These are phyloP conservation scores for Plenodomus lindquistii DNA, from an alignment of 2,329 filamentous ascomycete species.

Conservation along the genomic window DNA sequence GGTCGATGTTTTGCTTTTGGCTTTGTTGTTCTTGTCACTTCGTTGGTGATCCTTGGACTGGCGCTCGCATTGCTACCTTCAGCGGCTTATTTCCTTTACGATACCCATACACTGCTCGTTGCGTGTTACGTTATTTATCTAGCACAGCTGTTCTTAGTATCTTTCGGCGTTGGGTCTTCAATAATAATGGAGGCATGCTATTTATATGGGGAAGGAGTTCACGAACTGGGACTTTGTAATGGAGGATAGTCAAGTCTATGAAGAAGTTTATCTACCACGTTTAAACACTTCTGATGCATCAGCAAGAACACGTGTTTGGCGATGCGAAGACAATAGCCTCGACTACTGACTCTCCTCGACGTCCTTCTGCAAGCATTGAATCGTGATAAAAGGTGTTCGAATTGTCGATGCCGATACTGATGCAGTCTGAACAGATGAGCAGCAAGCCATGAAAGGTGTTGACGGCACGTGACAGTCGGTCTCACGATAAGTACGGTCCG, in stretches of 20 bases:
- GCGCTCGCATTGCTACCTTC: slow-evolving; percentile 4
- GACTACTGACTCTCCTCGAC: no score
- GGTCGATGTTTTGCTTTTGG: neutral
- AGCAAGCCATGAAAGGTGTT: no score
- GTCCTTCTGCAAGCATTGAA: no score
- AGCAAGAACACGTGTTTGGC: no score
- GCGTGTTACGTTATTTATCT: neutral
- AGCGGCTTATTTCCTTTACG: slow-evolving; percentile 11
- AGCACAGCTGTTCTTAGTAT: neutral
- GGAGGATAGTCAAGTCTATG: neutral
- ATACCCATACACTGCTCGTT: slow-evolving; percentile 19
- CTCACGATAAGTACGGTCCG: no score
- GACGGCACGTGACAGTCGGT: no score
- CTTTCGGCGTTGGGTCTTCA: slow-evolving; percentile 2
- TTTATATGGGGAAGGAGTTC: neutral
- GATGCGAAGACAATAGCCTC: no score
- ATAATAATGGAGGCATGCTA: neutral
- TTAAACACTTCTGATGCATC: no score
- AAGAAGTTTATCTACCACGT: no score
- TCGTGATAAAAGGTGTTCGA: no score
- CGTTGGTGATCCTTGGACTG: neutral
- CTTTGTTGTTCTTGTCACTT: neutral
- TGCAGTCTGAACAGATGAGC: no score
- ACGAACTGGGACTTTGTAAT: neutral
- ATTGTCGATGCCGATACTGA: no score